Evolutionary conservation across 2,329 filamentous ascomycete species (phyloP).

Genomic region (Hypoxylon sp.): DNA sequence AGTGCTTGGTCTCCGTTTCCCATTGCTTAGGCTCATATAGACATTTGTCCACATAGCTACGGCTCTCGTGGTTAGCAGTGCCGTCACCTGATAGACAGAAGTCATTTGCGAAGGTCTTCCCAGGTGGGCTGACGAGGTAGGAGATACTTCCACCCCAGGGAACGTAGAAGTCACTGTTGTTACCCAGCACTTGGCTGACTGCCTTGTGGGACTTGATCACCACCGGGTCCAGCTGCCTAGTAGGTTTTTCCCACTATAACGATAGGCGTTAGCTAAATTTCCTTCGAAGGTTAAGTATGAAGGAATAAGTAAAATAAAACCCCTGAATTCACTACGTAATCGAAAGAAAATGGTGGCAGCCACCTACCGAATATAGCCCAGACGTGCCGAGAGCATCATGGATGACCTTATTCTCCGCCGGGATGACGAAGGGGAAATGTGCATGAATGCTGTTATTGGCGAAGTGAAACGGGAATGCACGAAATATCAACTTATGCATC

Average conservation of each 20-base stretch:
- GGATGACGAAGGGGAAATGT: slow-evolving; percentile 63
- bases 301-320: background rate
- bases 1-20: slow-evolving; percentile 66
- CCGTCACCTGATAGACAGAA: slow-evolving; percentile 65
- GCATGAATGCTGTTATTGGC: slow-evolving; percentile 73
- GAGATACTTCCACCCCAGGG: slow-evolving; percentile 69
- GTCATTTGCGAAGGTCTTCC: slow-evolving; percentile 54
- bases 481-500: slow-evolving; percentile 74
- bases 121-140: slow-evolving; percentile 65
- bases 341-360: background rate
- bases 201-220: slow-evolving; percentile 67
- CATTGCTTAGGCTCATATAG: slow-evolving; percentile 66
- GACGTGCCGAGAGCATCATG: slow-evolving; percentile 68
- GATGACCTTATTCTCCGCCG: slow-evolving; percentile 68
- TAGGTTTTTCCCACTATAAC: slow-evolving; percentile 64
- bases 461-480: slow-evolving; percentile 74
- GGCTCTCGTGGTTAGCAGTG: slow-evolving; percentile 56
- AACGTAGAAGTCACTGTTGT: slow-evolving; percentile 68
- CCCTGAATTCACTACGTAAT: background rate
- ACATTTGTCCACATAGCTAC: slow-evolving; percentile 60
- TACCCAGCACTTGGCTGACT: slow-evolving; percentile 65
- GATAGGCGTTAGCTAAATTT: slow-evolving; percentile 1
- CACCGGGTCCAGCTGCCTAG: slow-evolving; percentile 59
- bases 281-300: background rate
- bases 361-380: slow-evolving; percentile 63